Conservation (phyloP, 768 basidiomycete genomes). For the Serendipita sp. region DNA sequence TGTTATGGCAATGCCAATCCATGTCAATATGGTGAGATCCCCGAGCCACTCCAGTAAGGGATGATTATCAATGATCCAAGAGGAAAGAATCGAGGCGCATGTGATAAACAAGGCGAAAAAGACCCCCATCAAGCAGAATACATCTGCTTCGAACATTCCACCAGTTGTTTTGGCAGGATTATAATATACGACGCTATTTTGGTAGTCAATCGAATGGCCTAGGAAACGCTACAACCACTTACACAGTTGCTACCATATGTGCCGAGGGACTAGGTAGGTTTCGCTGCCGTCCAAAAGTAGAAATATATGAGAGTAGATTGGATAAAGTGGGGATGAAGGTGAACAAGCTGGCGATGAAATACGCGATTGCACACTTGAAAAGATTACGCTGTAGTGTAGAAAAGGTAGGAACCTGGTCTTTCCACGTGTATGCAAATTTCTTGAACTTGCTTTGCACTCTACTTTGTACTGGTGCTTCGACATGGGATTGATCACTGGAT, state of each 20-base stretch:
- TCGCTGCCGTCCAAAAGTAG: conserved; percentile 21
- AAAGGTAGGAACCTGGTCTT: conserved; percentile 15
- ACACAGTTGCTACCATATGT: conserved; percentile 91
- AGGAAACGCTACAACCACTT: conserved; percentile 17
- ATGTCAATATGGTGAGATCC: conserved; percentile 54
- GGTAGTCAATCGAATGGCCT: background rate
- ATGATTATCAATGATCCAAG: conserved; percentile 59
- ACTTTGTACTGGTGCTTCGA: background rate
- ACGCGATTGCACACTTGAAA: conserved; percentile 82
- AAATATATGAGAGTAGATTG: conserved; percentile 43
- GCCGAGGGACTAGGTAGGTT: conserved; percentile 57
- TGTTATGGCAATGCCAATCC: conserved; percentile 74
- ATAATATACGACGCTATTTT: conserved; percentile 58
- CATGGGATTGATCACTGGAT: background rate
- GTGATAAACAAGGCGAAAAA: conserved; percentile 58
- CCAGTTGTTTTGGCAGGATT: conserved; percentile 90
- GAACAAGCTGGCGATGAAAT: conserved; percentile 80
- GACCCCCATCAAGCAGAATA: conserved; percentile 57
- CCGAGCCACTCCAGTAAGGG: conserved; percentile 60
- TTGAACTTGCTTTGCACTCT: background rate
- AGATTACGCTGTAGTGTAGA: conserved; percentile 40
- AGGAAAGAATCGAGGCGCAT: conserved; percentile 56
- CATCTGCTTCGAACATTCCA: conserved; percentile 80
- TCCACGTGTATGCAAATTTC: background rate
- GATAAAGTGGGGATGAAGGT: conserved; percentile 73